Evolutionary conservation across 192 early-diverging fungal species (phyloP).

Genomic region (Lunasporangiospora selenospora): DNA sequence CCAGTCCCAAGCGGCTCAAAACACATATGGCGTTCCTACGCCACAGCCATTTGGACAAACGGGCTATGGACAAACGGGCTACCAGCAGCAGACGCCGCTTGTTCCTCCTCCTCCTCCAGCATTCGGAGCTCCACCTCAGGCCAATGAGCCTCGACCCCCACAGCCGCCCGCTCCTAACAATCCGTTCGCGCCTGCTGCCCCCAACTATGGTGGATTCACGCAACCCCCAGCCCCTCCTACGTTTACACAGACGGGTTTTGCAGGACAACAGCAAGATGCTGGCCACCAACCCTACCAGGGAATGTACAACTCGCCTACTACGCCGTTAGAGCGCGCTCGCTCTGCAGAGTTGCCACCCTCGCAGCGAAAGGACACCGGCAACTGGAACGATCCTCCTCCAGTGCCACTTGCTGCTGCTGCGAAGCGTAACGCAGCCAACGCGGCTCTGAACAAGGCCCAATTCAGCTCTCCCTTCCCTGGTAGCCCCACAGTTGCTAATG

Average conservation of each 20-base stretch:
- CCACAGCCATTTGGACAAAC: slow-evolving; percentile 29
- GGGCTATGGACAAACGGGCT: slow-evolving; percentile 33
- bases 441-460: slow-evolving; percentile 53
- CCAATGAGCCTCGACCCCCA: slow-evolving; percentile 36
- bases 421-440: slow-evolving; percentile 29
- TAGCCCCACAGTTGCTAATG: slow-evolving; percentile 36
- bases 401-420: slow-evolving; percentile 25
- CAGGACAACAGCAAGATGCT: slow-evolving; percentile 13
- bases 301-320: slow-evolving; percentile 23
- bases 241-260: slow-evolving; percentile 23
- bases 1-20: slow-evolving; percentile 14
- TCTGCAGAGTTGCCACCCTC: slow-evolving; percentile 46
- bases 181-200: slow-evolving; percentile 31
- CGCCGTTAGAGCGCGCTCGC: slow-evolving; percentile 30
- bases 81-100: slow-evolving; percentile 23
- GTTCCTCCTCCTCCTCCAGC: slow-evolving; percentile 32
- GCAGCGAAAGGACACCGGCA: slow-evolving; percentile 51
- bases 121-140: slow-evolving; percentile 31
- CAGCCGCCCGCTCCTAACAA: slow-evolving; percentile 36
- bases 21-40: slow-evolving; percentile 13
- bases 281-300: slow-evolving; percentile 25
- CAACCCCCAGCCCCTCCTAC: slow-evolving; percentile 27
- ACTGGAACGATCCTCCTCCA: slow-evolving; percentile 68
- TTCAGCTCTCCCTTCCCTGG: slow-evolving; percentile 49
- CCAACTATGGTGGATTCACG: slow-evolving; percentile 21